These are phyloP conservation scores for Mycotypha africana DNA, from an alignment of 371 early-diverging fungal species.

Conservation along the genomic window DNA sequence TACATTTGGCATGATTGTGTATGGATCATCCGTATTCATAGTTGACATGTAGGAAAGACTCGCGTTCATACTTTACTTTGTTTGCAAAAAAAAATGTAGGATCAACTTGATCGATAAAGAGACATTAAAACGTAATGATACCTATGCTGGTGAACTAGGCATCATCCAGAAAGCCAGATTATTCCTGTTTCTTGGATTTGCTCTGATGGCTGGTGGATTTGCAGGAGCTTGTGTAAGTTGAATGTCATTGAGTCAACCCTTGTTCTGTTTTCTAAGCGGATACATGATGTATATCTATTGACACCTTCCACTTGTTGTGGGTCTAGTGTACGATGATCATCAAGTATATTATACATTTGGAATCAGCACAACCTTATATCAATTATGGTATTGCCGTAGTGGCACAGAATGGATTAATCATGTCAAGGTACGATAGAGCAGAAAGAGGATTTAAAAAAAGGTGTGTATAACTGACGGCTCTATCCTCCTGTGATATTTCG, in stretches of 20 bases:
- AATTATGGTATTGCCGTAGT: conserved; percentile 68
- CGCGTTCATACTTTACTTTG: not conserved
- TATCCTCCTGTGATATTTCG: too few species aligned
- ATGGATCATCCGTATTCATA: too few species aligned
- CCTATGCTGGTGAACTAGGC: conserved; percentile 33
- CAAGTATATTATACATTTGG: conserved; percentile 62
- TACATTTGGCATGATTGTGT: conserved; percentile 76
- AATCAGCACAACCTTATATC: conserved; percentile 49
- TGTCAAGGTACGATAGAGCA: conserved; percentile 52
- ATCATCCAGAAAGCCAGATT: conserved; percentile 66
- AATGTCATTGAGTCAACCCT: not conserved
- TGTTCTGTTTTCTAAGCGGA: not conserved
- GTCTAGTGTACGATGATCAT: conserved; percentile 69
- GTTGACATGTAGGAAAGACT: too few species aligned
- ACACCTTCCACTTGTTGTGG: too few species aligned
- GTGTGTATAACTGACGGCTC: not conserved
- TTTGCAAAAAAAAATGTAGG: conserved; percentile 18
- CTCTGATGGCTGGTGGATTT: conserved; percentile 72
- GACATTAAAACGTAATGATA: conserved; percentile 51
- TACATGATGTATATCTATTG: too few species aligned
- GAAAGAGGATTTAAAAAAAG: not conserved
- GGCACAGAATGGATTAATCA: conserved; percentile 64
- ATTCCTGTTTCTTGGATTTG: conserved; percentile 74
- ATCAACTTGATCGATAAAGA: conserved; percentile 56
- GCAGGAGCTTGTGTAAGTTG: conserved; percentile 69